phyloP scores from a whole-genome alignment of 805 yeast species.

The Candida fluviatilis region DNA sequence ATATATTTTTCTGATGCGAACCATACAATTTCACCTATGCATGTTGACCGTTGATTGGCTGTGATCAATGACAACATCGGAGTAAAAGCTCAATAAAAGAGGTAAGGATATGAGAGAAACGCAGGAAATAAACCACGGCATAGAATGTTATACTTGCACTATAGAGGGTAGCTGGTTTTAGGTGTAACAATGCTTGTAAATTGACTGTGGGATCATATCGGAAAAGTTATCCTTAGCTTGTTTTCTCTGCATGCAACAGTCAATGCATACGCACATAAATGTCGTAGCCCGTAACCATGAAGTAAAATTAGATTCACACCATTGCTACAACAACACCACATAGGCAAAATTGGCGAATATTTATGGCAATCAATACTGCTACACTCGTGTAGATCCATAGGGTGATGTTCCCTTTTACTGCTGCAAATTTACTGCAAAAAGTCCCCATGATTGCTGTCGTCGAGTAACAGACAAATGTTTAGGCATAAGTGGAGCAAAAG shows the following conservation, averaged over 20 bases:
- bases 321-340: neutral
- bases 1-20: neutral
- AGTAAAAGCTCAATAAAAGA: neutral
- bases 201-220: too few species aligned
- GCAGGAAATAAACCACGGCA: neutral
- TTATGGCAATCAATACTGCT: too few species aligned
- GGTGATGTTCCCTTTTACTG: too few species aligned
- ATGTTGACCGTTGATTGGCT: constrained; percentile 1
- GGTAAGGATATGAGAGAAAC: neutral
- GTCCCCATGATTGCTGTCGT: too few species aligned
- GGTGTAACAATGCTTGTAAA: too few species aligned
- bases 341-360: too few species aligned
- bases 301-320: too few species aligned
- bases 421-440: too few species aligned
- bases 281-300: neutral
- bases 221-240: constrained; percentile 11
- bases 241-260: constrained; percentile 5
- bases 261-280: constrained; percentile 4
- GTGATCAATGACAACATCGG: neutral
- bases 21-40: neutral
- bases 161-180: neutral
- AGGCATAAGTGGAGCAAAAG: too few species aligned
- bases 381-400: too few species aligned
- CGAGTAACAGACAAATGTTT: too few species aligned
- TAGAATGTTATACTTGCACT: neutral